These are phyloP conservation scores for Otatea glauca DNA, from an alignment of 176 grass and related monocot species.

Conservation along the genomic window DNA sequence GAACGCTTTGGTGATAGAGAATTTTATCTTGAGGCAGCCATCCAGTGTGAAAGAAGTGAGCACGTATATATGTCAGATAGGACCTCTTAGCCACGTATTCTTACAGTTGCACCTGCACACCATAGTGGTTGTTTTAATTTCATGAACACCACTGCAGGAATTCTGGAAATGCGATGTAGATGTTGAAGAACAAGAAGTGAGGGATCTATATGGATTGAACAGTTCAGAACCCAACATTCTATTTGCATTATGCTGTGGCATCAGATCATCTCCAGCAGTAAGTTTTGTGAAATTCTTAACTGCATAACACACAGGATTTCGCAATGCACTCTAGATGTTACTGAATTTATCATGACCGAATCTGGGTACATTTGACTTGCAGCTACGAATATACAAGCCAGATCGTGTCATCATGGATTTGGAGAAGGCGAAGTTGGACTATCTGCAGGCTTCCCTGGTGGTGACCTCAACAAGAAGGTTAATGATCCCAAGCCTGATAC, in stretches of 20 bases:
- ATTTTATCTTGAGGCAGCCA: slow-evolving; percentile 70
- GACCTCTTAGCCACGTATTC: background rate
- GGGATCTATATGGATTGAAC: slow-evolving; percentile 53
- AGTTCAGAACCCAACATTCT: slow-evolving; percentile 70
- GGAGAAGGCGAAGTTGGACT: slow-evolving; percentile 88
- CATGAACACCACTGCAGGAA: slow-evolving; percentile 27
- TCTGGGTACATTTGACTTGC: background rate
- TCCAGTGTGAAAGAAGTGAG: slow-evolving; percentile 69
- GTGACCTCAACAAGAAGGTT: slow-evolving; percentile 64
- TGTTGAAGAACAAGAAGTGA: slow-evolving; percentile 57
- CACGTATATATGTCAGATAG: background rate
- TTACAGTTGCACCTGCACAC: background rate
- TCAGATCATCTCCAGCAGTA: slow-evolving; percentile 90
- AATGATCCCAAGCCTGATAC: slow-evolving; percentile 69
- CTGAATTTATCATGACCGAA: background rate
- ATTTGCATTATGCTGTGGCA: slow-evolving; percentile 83
- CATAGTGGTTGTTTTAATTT: background rate
- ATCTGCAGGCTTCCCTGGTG: slow-evolving; percentile 83
- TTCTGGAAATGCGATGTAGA: slow-evolving; percentile 61
- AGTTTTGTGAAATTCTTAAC: background rate
- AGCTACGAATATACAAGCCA: slow-evolving; percentile 81
- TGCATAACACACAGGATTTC: background rate
- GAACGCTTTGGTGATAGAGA: slow-evolving; percentile 72
- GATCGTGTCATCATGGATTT: slow-evolving; percentile 62
- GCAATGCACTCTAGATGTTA: too few species aligned